Conservation (phyloP, 768 basidiomycete genomes). For the Leccinum obscurum region DNA sequence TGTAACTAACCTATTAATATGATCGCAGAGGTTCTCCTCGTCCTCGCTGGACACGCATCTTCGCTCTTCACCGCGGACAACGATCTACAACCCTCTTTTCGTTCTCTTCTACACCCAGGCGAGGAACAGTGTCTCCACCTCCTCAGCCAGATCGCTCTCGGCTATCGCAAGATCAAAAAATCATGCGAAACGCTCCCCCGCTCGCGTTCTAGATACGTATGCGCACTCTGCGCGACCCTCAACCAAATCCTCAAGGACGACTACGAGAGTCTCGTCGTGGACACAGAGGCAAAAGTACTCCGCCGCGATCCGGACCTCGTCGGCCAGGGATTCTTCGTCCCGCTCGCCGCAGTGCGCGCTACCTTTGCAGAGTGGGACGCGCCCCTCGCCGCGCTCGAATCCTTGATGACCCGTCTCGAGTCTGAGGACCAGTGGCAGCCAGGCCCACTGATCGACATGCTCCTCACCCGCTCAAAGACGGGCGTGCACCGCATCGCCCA, state of each 20-base stretch:
- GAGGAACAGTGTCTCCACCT: conserved; percentile 84
- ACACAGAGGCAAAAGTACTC: conserved; percentile 80
- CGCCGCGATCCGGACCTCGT: conserved; percentile 74
- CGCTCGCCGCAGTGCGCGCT: conserved; percentile 80
- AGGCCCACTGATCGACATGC: conserved; percentile 78
- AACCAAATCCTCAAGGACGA: conserved; percentile 73
- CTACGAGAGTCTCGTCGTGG: conserved; percentile 76
- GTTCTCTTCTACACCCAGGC: conserved; percentile 81
- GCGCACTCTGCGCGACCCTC: conserved; percentile 73
- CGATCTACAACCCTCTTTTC: conserved; percentile 61
- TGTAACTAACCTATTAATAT: conserved; percentile 26
- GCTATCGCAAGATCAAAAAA: conserved; percentile 71
- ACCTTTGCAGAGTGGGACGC: conserved; percentile 88
- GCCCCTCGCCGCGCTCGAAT: conserved; percentile 70
- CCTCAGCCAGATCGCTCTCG: conserved; percentile 70
- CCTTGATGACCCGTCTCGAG: conserved; percentile 63
- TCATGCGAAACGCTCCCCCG: conserved; percentile 52
- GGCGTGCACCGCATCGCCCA: conserved; percentile 76
- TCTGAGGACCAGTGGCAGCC: conserved; percentile 55
- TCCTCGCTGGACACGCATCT: conserved; percentile 86
- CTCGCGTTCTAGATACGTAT: conserved; percentile 73
- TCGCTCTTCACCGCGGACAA: conserved; percentile 72
- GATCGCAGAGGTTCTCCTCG: conserved; percentile 87
- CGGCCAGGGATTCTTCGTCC: conserved; percentile 80
- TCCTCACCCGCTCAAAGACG: conserved; percentile 68